These are phyloP conservation scores for Hygrocybe coccinea DNA, from an alignment of 768 basidiomycete species.

Conservation along the genomic window DNA sequence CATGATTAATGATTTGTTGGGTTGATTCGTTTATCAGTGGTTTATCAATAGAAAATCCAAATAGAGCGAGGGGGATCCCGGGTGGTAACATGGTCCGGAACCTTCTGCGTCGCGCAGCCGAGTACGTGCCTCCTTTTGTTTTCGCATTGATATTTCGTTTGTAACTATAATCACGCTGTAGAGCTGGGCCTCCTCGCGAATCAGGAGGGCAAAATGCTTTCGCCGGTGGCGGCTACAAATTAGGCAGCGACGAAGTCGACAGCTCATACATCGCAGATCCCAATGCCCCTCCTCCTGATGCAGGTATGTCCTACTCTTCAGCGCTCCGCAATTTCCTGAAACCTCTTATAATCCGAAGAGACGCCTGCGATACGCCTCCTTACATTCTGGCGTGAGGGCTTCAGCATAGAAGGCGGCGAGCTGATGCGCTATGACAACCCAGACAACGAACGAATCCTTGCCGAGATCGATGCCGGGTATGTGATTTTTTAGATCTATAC, in stretches of 20 bases:
- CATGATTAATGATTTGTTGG: not conserved
- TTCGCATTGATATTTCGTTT: constrained; percentile 6
- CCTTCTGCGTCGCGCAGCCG: constrained; percentile 73
- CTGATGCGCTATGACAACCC: constrained; percentile 83
- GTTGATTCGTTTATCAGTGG: constrained; percentile 50
- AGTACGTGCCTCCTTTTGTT: constrained; percentile 44
- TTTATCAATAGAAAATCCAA: constrained; percentile 83
- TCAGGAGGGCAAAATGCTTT: constrained; percentile 38
- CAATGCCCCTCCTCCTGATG: constrained; percentile 30
- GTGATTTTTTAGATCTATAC: too few relatives aligned
- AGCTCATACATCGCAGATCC: constrained; percentile 76
- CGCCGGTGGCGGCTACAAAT: constrained; percentile 69
- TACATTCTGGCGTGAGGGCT: constrained; percentile 92
- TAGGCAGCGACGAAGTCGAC: constrained; percentile 88
- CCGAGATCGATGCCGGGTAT: constrained; percentile 77
- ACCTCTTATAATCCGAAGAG: constrained; percentile 32
- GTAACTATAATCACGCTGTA: not conserved
- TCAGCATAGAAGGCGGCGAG: constrained; percentile 84
- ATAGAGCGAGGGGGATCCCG: constrained; percentile 41
- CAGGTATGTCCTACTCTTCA: not conserved
- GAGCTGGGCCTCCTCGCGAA: not conserved
- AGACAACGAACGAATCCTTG: constrained; percentile 58
- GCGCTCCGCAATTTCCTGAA: not conserved
- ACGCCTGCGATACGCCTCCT: constrained; percentile 66
- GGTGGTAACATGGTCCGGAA: constrained; percentile 63